Conservation (phyloP, 75 land plant species). For the Adiantum capillusveneris region DNA sequence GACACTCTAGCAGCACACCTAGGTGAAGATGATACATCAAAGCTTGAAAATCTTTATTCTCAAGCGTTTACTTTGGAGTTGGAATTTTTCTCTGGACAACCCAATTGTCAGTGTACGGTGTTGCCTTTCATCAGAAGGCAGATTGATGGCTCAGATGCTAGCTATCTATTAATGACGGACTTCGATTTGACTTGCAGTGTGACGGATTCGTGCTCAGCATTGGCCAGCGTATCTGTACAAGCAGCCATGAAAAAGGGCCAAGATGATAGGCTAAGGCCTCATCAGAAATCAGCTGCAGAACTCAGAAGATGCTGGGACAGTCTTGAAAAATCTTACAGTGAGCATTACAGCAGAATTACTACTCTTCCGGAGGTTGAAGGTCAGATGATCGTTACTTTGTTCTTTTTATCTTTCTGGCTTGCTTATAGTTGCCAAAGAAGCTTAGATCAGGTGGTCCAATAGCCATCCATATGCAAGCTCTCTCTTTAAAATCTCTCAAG, state of each 20-base stretch:
- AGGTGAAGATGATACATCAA: conserved; percentile 54
- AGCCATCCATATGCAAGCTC: too few relatives aligned
- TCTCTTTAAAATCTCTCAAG: too few relatives aligned
- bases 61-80: conserved; percentile 75
- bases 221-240: conserved; percentile 75
- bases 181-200: conserved; percentile 93
- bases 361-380: background rate
- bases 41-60: conserved; percentile 60
- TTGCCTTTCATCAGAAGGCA: conserved; percentile 46
- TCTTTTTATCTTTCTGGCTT: too few relatives aligned
- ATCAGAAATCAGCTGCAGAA: conserved; percentile 7
- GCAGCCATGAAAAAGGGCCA: conserved; percentile 40
- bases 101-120: conserved; percentile 28
- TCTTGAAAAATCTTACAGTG: conserved; percentile 52
- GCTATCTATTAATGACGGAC: conserved; percentile 66
- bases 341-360: conserved; percentile 10
- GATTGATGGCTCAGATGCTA: conserved; percentile 19
- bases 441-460: too few relatives aligned
- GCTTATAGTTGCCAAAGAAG: too few relatives aligned
- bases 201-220: conserved; percentile 79
- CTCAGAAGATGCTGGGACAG: conserved; percentile 54
- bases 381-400: background rate
- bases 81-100: conserved; percentile 69
- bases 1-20: conserved; percentile 60
- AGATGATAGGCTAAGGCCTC: background rate